These are phyloP conservation scores for Xylariaceae sp. DNA, from an alignment of 2,329 filamentous ascomycete genomes.

Conservation along the genomic window DNA sequence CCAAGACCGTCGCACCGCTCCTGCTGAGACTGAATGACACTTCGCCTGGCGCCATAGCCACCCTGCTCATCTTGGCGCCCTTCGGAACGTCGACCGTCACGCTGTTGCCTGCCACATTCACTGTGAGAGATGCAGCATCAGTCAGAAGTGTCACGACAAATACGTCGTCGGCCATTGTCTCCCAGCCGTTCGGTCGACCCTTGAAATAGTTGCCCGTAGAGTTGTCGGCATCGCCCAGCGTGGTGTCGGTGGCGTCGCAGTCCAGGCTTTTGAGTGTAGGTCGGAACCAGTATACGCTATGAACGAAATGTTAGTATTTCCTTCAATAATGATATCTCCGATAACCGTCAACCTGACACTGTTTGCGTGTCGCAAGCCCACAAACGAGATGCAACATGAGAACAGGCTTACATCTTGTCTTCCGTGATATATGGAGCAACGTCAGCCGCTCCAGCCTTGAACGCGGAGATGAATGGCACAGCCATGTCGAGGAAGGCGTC, in stretches of 20 bases:
- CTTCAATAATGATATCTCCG: neutral
- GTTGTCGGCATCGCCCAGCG: slow-evolving; percentile 41
- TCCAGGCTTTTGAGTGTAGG: slow-evolving; percentile 42
- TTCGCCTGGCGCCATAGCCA: slow-evolving; percentile 44
- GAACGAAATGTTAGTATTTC: neutral
- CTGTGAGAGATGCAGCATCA: slow-evolving; percentile 39
- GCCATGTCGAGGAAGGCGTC: slow-evolving; percentile 51
- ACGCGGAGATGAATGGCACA: slow-evolving; percentile 50
- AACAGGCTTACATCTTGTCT: slow-evolving; percentile 40
- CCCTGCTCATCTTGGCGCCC: slow-evolving; percentile 40
- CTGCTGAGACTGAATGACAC: slow-evolving; percentile 46
- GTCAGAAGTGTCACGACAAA: slow-evolving; percentile 51
- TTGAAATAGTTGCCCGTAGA: slow-evolving; percentile 48
- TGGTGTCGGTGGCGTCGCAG: slow-evolving; percentile 51
- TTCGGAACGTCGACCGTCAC: slow-evolving; percentile 42
- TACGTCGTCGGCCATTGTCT: slow-evolving; percentile 45
- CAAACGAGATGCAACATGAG: neutral
- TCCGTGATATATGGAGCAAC: slow-evolving; percentile 40
- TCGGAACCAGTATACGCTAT: slow-evolving; percentile 48
- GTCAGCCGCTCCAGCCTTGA: slow-evolving; percentile 41
- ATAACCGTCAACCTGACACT: neutral
- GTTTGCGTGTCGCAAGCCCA: neutral
- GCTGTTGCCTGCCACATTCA: slow-evolving; percentile 42
- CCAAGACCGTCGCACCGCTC: slow-evolving; percentile 37
- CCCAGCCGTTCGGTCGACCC: slow-evolving; percentile 47